phyloP scores from a whole-genome alignment of 257 asterid species.

The Henckelia pumila region DNA sequence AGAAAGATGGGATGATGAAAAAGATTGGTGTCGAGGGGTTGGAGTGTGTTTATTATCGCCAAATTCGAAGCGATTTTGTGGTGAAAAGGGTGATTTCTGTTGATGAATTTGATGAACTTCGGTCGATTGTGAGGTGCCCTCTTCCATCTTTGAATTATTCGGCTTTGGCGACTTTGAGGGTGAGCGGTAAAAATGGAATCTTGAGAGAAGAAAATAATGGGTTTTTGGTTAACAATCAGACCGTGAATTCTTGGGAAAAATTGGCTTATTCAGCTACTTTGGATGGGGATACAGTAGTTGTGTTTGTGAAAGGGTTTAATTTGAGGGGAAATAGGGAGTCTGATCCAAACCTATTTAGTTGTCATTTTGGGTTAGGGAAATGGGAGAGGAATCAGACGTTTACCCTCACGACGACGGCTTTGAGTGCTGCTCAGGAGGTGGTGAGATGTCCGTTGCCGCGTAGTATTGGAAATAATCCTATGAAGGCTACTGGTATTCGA shows the following conservation, averaged over 20 bases:
- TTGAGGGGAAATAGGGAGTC: slow-evolving; percentile 65
- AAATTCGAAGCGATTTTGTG: background rate
- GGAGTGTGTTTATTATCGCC: slow-evolving; percentile 57
- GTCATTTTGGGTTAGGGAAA: slow-evolving; percentile 68
- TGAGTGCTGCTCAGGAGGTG: slow-evolving; percentile 90
- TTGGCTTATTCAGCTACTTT: slow-evolving; percentile 68
- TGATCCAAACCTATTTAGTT: slow-evolving; percentile 60
- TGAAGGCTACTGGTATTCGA: slow-evolving; percentile 47
- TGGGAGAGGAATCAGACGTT: slow-evolving; percentile 29
- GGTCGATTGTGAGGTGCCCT: slow-evolving; percentile 72
- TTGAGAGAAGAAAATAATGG: slow-evolving; percentile 21
- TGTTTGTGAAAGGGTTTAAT: slow-evolving; percentile 92
- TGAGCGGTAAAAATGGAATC: slow-evolving; percentile 30
- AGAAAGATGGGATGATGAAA: slow-evolving; percentile 28
- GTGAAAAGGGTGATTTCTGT: slow-evolving; percentile 29
- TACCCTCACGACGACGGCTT: slow-evolving; percentile 54
- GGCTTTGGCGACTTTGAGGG: slow-evolving; percentile 37
- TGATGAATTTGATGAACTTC: slow-evolving; percentile 68
- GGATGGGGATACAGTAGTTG: slow-evolving; percentile 62
- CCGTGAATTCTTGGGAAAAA: slow-evolving; percentile 61
- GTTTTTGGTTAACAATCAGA: slow-evolving; percentile 29
- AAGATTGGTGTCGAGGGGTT: slow-evolving; percentile 29
- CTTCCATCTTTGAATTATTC: slow-evolving; percentile 59
- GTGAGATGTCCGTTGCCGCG: slow-evolving; percentile 74
- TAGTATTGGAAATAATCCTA: slow-evolving; percentile 38